These are phyloP conservation scores for Fusarium armeniacum DNA, from an alignment of 2,329 filamentous ascomycete species.

Conservation along the genomic window DNA sequence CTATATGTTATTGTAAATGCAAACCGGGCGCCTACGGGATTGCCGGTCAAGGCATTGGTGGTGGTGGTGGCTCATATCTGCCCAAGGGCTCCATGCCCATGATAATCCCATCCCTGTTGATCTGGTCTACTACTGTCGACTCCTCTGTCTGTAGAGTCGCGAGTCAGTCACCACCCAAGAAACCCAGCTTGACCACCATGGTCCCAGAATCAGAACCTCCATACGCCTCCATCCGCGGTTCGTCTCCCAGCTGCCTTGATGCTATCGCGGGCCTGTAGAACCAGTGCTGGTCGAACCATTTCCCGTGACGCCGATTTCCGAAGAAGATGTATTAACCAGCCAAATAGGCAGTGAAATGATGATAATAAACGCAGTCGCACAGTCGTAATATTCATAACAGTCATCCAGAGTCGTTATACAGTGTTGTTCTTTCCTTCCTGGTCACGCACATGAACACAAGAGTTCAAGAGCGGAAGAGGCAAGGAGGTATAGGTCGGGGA, in stretches of 20 bases:
- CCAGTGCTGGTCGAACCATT: slow-evolving; percentile 12
- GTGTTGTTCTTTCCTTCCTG: slow-evolving; percentile 25
- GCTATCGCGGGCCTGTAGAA: slow-evolving; percentile 28
- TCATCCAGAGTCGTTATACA: slow-evolving; percentile 51
- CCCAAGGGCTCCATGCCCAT: slow-evolving; percentile 12
- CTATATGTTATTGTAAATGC: slow-evolving; percentile 44
- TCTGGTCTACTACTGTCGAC: slow-evolving; percentile 35
- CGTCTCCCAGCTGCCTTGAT: slow-evolving; percentile 40
- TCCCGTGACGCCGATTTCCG: slow-evolving; percentile 50
- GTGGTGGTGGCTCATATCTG: slow-evolving; percentile 25
- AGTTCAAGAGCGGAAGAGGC: slow-evolving; percentile 12
- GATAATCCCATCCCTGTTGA: slow-evolving; percentile 18
- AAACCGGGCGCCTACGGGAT: slow-evolving; percentile 15
- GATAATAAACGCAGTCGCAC: slow-evolving; percentile 44
- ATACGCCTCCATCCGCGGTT: slow-evolving; percentile 37
- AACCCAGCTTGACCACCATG: slow-evolving; percentile 29
- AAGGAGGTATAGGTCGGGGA: not conserved
- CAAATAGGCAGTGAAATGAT: slow-evolving; percentile 40
- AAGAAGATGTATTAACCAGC: slow-evolving; percentile 46
- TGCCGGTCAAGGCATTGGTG: slow-evolving; percentile 1
- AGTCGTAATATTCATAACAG: slow-evolving; percentile 50
- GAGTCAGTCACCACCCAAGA: slow-evolving; percentile 25
- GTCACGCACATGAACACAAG: slow-evolving; percentile 7
- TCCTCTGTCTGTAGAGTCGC: slow-evolving; percentile 11
- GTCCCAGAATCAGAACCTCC: slow-evolving; percentile 34